These are phyloP conservation scores for Codiaeum variegatum DNA, from an alignment of 441 rosid species.

Conservation along the genomic window DNA sequence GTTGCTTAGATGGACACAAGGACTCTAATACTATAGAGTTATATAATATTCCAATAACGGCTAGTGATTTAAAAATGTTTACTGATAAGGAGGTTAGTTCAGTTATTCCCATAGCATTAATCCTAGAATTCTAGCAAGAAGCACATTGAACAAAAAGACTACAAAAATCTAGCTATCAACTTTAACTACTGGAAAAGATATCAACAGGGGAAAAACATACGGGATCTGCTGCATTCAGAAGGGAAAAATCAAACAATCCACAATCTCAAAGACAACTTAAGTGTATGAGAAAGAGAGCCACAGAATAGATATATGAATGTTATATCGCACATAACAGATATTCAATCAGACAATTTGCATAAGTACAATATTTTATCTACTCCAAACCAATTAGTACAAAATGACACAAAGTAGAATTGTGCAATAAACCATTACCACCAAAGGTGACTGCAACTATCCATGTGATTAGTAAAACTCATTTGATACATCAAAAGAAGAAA, in stretches of 20 bases:
- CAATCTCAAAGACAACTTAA: neutral
- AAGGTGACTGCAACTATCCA: too few species aligned
- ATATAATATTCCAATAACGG: neutral
- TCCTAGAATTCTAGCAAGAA: neutral
- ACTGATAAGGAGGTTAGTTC: neutral
- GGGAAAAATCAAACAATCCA: constrained; percentile 5
- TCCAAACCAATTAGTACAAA: neutral
- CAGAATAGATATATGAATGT: neutral
- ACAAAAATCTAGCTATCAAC: neutral
- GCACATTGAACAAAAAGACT: neutral
- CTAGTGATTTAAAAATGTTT: too few species aligned
- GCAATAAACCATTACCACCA: too few species aligned
- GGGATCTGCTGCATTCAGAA: neutral
- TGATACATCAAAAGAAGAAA: neutral
- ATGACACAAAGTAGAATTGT: neutral
- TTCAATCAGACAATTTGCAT: neutral
- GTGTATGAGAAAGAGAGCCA: neutral
- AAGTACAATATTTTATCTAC: neutral
- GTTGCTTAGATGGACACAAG: too few species aligned
- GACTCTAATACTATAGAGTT: too few species aligned
- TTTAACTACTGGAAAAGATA: neutral
- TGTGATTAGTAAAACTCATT: too few species aligned
- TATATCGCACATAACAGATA: neutral
- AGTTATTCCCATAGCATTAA: neutral
- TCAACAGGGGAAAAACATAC: neutral